A percentile compares a stretch with the other conserved stretches of the same genome.
These are phyloP conservation scores for Clarireedia homoeocarpa DNA, from an alignment of 2,329 filamentous ascomycete genomes.

Conservation along the genomic window DNA sequence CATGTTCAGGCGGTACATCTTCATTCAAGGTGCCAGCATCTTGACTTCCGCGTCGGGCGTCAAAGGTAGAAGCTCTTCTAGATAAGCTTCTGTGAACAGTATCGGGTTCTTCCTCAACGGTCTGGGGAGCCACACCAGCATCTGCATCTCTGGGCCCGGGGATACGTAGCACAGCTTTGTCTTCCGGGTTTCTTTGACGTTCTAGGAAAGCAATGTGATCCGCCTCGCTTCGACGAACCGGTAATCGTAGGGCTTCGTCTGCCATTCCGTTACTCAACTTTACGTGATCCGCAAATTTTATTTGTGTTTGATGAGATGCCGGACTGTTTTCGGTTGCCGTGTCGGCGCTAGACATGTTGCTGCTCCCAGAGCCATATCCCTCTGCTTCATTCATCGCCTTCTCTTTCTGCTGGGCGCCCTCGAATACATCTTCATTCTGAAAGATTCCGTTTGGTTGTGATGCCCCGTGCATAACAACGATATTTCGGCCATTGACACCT, in stretches of 20 bases:
- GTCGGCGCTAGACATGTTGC: slow-evolving; percentile 13
- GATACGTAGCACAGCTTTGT: slow-evolving; percentile 72
- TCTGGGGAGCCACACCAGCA: slow-evolving; percentile 63
- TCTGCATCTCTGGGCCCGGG: slow-evolving; percentile 89
- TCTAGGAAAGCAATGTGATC: slow-evolving; percentile 86
- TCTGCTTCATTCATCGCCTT: slow-evolving; percentile 15
- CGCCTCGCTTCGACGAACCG: slow-evolving; percentile 50
- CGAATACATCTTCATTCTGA: slow-evolving; percentile 48
- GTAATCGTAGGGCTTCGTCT: slow-evolving; percentile 43
- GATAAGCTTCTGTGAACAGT: slow-evolving; percentile 14
- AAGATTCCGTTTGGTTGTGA: slow-evolving; percentile 45
- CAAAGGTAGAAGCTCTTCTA: slow-evolving; percentile 15
- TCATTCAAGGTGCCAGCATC: slow-evolving; percentile 9
- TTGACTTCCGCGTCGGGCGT: slow-evolving; percentile 10
- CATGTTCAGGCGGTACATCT: slow-evolving; percentile 17
- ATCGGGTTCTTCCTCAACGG: slow-evolving; percentile 35
- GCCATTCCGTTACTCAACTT: slow-evolving; percentile 49
- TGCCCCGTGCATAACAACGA: slow-evolving; percentile 55
- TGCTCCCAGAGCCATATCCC: slow-evolving; percentile 13
- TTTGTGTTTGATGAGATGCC: slow-evolving; percentile 19
- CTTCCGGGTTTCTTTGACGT: slow-evolving; percentile 67
- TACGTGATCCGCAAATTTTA: slow-evolving; percentile 63
- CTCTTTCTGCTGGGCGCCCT: slow-evolving; percentile 6
- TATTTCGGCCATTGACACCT: slow-evolving; percentile 58
- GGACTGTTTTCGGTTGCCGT: slow-evolving; percentile 6